phyloP scores from a whole-genome alignment of 352 stramenopile species.

The Globisporangium nunn region DNA sequence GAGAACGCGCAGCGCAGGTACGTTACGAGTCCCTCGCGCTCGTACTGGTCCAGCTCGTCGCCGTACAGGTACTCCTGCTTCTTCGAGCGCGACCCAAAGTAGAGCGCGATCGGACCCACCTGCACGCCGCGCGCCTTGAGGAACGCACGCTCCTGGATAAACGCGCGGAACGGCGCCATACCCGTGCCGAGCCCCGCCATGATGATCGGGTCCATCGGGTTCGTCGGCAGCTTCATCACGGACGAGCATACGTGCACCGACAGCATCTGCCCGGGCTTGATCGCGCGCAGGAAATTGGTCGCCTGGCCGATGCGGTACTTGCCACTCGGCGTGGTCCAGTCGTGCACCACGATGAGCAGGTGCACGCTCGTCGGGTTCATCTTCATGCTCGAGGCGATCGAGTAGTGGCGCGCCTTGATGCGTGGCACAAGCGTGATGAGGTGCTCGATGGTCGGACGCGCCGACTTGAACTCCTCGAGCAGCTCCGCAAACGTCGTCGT shows the following conservation, averaged over 20 bases:
- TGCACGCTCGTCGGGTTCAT: conserved; percentile 79
- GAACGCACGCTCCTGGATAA: conserved; percentile 84
- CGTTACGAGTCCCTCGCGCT: conserved; percentile 75
- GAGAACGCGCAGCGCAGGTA: conserved; percentile 84
- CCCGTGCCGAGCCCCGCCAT: conserved; percentile 86
- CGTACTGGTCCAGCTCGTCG: conserved; percentile 84
- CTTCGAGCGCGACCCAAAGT: conserved; percentile 94
- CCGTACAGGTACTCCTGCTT: conserved; percentile 95
- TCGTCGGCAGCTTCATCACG: conserved; percentile 70
- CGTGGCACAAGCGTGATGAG: conserved; percentile 65
- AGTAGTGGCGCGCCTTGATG: conserved; percentile 89
- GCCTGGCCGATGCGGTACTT: conserved; percentile 61
- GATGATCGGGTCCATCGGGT: conserved; percentile 66
- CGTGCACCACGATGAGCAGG: conserved; percentile 80
- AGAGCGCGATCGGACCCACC: conserved; percentile 77
- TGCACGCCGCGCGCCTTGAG: conserved; percentile 51
- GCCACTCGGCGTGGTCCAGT: conserved; percentile 77
- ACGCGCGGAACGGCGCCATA: conserved; percentile 88
- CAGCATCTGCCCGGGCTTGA: conserved; percentile 42
- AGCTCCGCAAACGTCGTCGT: conserved; percentile 73
- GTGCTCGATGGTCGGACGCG: conserved; percentile 51
- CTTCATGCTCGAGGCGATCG: conserved; percentile 87
- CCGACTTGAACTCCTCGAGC: conserved; percentile 66
- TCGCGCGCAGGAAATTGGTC: conserved; percentile 46
- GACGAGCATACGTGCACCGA: conserved; percentile 68